These are phyloP conservation scores for Triticum urartu DNA, from an alignment of 176 grass and related monocot genomes.

Conservation along the genomic window DNA sequence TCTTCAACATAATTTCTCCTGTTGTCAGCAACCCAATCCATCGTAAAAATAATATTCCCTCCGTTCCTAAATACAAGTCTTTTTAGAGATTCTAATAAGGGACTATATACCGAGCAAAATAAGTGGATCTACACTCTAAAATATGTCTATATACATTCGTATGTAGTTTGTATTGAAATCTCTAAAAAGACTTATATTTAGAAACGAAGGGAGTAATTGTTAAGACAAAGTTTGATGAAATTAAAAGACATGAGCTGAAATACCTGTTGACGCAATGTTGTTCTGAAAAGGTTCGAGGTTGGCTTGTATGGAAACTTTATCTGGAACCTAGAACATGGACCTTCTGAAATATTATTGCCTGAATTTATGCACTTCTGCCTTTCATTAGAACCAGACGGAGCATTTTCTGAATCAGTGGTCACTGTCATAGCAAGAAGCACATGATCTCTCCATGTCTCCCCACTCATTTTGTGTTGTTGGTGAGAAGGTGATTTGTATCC, in stretches of 20 bases:
- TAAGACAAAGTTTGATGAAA: background rate
- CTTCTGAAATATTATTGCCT: background rate
- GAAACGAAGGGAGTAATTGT: background rate
- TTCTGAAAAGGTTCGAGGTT: background rate
- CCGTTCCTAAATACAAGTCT: no score
- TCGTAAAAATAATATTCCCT: background rate
- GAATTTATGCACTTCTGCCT: constrained; percentile 6
- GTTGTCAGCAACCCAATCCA: background rate
- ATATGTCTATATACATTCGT: no score
- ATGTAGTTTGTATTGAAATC: no score
- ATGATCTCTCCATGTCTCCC: background rate
- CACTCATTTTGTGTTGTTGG: constrained; percentile 10
- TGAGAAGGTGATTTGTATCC: background rate
- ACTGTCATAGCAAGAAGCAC: constrained; percentile 21
- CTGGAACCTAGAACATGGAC: constrained; percentile 29
- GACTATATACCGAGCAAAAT: no score
- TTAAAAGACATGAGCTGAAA: constrained; percentile 4
- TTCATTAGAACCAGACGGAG: background rate
- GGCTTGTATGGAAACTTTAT: background rate
- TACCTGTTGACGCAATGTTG: constrained; percentile 23
- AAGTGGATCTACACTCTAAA: no score
- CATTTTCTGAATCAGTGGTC: constrained; percentile 17
- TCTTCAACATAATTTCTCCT: background rate
- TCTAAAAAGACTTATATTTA: no score
- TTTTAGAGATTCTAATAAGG: no score